A percentile compares a stretch with the other conserved stretches of the same genome.
Conservation (phyloP, 2,329 filamentous ascomycete genomes). For the Emergomyces orientalis region DNA sequence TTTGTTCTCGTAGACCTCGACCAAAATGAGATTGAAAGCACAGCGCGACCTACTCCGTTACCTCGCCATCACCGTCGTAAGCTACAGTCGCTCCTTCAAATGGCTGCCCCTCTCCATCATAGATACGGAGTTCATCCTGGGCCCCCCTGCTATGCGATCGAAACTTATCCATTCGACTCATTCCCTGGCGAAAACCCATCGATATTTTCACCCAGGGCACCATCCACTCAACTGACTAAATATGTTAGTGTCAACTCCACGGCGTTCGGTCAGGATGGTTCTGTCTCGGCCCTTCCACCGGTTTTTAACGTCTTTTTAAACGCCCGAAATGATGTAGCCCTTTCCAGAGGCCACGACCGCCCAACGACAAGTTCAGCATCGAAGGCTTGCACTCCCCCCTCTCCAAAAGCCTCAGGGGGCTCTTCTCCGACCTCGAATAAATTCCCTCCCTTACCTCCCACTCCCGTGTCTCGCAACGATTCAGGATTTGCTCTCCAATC, state of each 20-base stretch:
- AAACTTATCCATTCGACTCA: slow-evolving; percentile 82
- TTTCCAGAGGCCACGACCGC: slow-evolving; percentile 50
- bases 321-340: slow-evolving; percentile 55
- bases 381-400: slow-evolving; percentile 46
- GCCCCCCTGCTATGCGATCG: slow-evolving; percentile 83
- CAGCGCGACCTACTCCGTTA: slow-evolving; percentile 63
- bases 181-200: slow-evolving; percentile 80
- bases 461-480: slow-evolving; percentile 78
- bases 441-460: slow-evolving; percentile 67
- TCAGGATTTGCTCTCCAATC: slow-evolving; percentile 81
- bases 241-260: slow-evolving; percentile 85
- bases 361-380: slow-evolving; percentile 61
- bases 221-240: slow-evolving; percentile 65
- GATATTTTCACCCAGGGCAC: slow-evolving; percentile 64
- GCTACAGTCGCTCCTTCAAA: slow-evolving; percentile 74
- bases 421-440: slow-evolving; percentile 64
- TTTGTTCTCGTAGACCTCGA: slow-evolving; percentile 93
- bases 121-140: slow-evolving; percentile 79
- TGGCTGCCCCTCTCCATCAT: slow-evolving; percentile 81
- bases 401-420: slow-evolving; percentile 37
- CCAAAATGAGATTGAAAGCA: slow-evolving; percentile 79
- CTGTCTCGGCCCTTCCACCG: slow-evolving; percentile 48
- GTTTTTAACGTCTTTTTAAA: slow-evolving; percentile 89
- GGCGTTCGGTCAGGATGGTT: slow-evolving; percentile 62
- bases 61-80: slow-evolving; percentile 87